A percentile compares a stretch with the other conserved stretches of the same genome.
These are phyloP conservation scores for Pulveroboletus sp. DNA, from an alignment of 768 basidiomycete species.

Conservation along the genomic window DNA sequence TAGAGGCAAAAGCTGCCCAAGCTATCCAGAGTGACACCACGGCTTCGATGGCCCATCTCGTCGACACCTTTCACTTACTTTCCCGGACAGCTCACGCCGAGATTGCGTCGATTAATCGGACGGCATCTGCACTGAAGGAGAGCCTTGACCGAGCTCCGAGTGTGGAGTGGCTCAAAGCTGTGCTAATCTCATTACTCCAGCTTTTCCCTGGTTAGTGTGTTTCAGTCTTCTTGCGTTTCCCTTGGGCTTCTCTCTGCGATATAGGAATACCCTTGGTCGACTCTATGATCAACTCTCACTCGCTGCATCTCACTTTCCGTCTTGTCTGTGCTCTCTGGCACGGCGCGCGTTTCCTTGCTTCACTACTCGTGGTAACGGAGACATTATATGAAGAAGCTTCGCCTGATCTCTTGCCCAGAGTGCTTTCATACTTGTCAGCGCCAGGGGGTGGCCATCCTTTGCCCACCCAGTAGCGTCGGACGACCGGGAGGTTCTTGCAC, in stretches of 20 bases:
- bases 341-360: slow-evolving; percentile 30
- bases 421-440: slow-evolving; percentile 31
- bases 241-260: not conserved
- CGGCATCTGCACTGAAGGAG: slow-evolving; percentile 31
- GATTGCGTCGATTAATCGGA: slow-evolving; percentile 44
- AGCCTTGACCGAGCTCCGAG: slow-evolving; percentile 20
- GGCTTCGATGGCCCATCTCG: slow-evolving; percentile 34
- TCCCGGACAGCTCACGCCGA: slow-evolving; percentile 38
- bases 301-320: slow-evolving; percentile 23
- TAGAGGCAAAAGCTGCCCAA: slow-evolving; percentile 30
- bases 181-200: slow-evolving; percentile 9
- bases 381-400: not conserved
- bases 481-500: not conserved
- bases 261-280: slow-evolving; percentile 11
- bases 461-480: not conserved
- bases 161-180: slow-evolving; percentile 21
- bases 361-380: slow-evolving; percentile 39
- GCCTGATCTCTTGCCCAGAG: slow-evolving; percentile 28
- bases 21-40: slow-evolving; percentile 35
- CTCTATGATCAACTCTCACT: slow-evolving; percentile 23
- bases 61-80: slow-evolving; percentile 34
- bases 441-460: slow-evolving; percentile 17
- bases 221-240: not conserved
- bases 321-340: slow-evolving; percentile 28
- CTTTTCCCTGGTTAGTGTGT: slow-evolving; percentile 23